Evolutionary conservation across 2,329 filamentous ascomycete genomes (phyloP), one percentile per base, ranked within the genome.

Genomic region (Rutstroemia sp.): DNA sequence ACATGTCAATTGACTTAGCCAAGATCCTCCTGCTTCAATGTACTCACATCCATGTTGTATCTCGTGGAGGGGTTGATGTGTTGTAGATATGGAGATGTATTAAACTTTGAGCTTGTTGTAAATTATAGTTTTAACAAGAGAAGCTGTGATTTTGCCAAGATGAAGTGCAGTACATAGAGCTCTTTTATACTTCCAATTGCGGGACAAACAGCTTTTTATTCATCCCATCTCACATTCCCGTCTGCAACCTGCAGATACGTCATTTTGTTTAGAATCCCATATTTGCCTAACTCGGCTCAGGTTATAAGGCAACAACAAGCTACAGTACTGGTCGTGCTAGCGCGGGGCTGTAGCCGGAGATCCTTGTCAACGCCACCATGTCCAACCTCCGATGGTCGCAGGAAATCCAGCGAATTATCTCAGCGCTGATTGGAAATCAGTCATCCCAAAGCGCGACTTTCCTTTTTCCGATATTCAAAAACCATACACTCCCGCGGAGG

Each of bases 301-400:
- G 30, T 12, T 4, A 5, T 34, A 23, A 19, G 8, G 40, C 40
- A 44, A n/a, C 39, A 44, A 12, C 2, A 44, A 17, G n/a, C 3
- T 55, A 46, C 45, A 42, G 21, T 55, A 46, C 45, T 49, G 21
- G n/a, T 23, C 12, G n/a, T n/a, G 10, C n/a, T 25, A 50, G 47
- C 30, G 46, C 38, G 46, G 53, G 53, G 53, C 53, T 34, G 6
- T 8, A 16, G 10, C 4, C n/a, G 2, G 8, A 16, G 10, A 45
- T 8, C 53, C 39, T 19, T 19, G 47, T 25, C 3, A 44, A 25
- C 47, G 47, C 53, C 46, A 55, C 47, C 9, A 14, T 45, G 45
- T 19, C 38, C 38, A 38, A 25, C 17, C 47, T 56, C 53, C 53
- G 53, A 56, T 51, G 17, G 6, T 56, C 53, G 53, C 53, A 56